Evolutionary conservation across 441 rosid genomes (phyloP).

Genomic region (Populus hybrid): DNA sequence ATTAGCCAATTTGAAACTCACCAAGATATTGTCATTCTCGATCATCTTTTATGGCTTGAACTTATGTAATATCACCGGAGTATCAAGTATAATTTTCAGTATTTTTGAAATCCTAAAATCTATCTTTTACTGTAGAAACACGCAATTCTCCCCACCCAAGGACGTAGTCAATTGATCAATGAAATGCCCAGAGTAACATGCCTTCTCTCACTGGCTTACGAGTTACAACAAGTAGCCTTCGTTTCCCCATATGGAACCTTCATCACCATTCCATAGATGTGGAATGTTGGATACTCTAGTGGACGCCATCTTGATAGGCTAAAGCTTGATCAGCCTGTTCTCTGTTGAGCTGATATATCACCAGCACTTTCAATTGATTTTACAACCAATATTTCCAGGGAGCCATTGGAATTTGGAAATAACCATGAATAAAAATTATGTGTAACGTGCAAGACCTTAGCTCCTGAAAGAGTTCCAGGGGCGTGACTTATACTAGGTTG

Average conservation of each 20-base stretch:
- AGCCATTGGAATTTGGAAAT: neutral
- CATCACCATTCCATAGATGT: neutral
- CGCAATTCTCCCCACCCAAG: neutral
- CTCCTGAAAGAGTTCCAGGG: neutral
- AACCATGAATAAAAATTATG: neutral
- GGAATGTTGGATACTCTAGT: neutral
- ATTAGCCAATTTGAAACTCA: neutral
- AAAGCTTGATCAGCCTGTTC: neutral
- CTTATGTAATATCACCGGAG: neutral
- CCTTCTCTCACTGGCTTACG: neutral
- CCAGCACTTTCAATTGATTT: neutral
- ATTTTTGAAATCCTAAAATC: neutral
- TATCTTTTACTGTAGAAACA: neutral
- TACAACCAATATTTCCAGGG: neutral
- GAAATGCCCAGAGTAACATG: neutral
- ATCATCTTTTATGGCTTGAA: neutral
- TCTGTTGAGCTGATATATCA: neutral
- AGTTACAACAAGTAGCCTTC: neutral
- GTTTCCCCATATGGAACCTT: neutral
- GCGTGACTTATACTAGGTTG: neutral
- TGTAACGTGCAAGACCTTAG: neutral
- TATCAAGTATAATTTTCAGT: neutral
- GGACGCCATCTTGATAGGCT: neutral
- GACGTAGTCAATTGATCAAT: neutral
- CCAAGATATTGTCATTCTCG: neutral